Conservation (phyloP, 768 basidiomycete genomes). For the Suillus tomentosus region DNA sequence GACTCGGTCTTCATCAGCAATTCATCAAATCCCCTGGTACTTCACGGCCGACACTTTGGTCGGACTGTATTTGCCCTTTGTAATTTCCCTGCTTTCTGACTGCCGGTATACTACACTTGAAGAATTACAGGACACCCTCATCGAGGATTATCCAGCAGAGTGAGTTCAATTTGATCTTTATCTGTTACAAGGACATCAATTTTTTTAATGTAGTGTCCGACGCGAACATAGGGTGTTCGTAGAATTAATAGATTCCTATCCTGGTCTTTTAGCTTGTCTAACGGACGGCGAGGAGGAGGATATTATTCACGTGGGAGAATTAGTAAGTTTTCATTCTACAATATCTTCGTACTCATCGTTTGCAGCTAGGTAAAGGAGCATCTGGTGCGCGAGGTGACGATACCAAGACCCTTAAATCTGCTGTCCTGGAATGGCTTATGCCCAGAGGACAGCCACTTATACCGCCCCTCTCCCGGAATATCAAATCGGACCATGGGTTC, state of each 20-base stretch:
- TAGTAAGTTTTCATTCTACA: background rate
- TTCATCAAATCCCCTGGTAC: conserved; percentile 19
- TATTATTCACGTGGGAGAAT: background rate
- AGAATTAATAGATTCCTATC: background rate
- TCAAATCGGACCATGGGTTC: conserved; percentile 19
- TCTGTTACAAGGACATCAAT: background rate
- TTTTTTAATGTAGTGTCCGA: background rate
- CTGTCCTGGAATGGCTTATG: conserved; percentile 24
- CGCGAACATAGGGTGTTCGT: conserved; percentile 1
- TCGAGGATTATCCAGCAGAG: background rate
- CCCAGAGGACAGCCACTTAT: conserved; percentile 21
- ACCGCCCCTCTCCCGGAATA: conserved; percentile 10
- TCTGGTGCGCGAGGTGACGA: no score
- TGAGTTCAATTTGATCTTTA: background rate
- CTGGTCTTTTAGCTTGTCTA: background rate
- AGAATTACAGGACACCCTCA: no score
- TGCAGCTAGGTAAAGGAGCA: background rate
- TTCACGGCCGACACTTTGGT: conserved; percentile 27
- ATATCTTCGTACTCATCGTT: background rate
- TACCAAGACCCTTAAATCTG: no score
- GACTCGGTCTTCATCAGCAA: background rate
- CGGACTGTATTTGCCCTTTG: conserved; percentile 22
- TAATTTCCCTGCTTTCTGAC: background rate
- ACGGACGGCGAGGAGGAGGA: background rate
- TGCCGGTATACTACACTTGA: no score